Base-by-base conservation (phyloP, 2,329 filamentous ascomycete species). In the Akanthomyces dipterigenus region DNA sequence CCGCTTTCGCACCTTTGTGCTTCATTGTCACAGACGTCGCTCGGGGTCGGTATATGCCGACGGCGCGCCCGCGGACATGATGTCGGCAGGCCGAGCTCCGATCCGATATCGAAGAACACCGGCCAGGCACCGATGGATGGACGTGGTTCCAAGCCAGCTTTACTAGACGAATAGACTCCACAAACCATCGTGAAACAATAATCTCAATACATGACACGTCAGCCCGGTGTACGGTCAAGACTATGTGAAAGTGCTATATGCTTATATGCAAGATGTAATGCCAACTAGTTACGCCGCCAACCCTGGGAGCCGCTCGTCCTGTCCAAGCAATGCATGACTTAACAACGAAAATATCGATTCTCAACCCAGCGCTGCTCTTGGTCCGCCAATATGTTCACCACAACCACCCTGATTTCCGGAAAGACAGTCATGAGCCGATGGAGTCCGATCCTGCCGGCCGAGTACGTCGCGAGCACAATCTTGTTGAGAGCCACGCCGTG, bases 401-500 rank as follows among this genome's bases (percentile, higher is more conserved):
- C 88, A 20, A 98, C 91, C 20, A 96, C 89, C 57, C 88, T 89
- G 54, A 98, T 88, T 5, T 88, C 87, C 0, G 95, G 92, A 69
- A 95, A 99, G 3, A 96, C 95, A 62, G 88, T 91, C 64, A 91
- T 89, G 68, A 99, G 77, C 65, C 95, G 82, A 70, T 95, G 91
- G 64, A 98, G 73, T 0, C 93, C 95, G 67, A 90, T 85, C 65
- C 87, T 87, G 9, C 93, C 93, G 3, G 93, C 93, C 65, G 91
- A 89, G 71, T 96, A 97, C 3, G 93, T 96, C 43, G 96, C 93
- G 72, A 98, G 88, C 38, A 97, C 90, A 65, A 99, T 96, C 65
- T 82, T 88, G 50, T 91, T 84, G 70, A 95, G 88, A 6, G 85
- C 78, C 7, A 98, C 93, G 12, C 95, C 95, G 70, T 98, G 93